Percentiles rank a stretch among this genome's conserved stretches.
These are phyloP conservation scores for Cutaneotrichosporon arboriforme DNA, from an alignment of 1,284 basidiomycete species.

Conservation along the genomic window DNA sequence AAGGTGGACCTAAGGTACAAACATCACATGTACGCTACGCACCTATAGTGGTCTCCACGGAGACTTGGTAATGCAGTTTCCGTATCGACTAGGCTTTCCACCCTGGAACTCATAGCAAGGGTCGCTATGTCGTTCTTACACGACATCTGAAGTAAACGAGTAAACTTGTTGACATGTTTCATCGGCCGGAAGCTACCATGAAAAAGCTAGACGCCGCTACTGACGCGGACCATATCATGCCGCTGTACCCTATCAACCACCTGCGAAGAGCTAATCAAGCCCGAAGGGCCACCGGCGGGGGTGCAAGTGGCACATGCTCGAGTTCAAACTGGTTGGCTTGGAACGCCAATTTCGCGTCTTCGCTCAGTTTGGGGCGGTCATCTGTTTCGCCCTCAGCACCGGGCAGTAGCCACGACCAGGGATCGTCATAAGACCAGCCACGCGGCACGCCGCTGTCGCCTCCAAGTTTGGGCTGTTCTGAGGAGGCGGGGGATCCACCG, in stretches of 20 bases:
- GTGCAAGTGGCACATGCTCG: slow-evolving; percentile 68
- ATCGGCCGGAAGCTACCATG: too few species aligned
- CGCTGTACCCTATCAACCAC: too few species aligned
- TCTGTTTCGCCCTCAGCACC: slow-evolving; percentile 11
- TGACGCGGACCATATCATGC: too few species aligned
- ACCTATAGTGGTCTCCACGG: too few species aligned
- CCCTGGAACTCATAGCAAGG: too few species aligned
- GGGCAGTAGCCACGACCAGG: slow-evolving; percentile 32
- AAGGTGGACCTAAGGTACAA: not conserved
- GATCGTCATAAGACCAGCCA: slow-evolving; percentile 41
- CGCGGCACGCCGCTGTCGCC: slow-evolving; percentile 47
- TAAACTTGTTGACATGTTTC: too few species aligned
- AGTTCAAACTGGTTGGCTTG: slow-evolving; percentile 59
- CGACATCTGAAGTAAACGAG: too few species aligned
- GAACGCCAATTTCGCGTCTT: slow-evolving; percentile 58
- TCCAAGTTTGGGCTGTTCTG: slow-evolving; percentile 14
- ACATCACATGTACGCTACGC: too few species aligned
- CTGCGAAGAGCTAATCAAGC: slow-evolving; percentile 5
- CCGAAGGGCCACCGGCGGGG: slow-evolving; percentile 61
- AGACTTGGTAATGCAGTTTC: too few species aligned
- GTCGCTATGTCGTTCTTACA: too few species aligned
- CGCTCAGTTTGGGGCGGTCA: slow-evolving; percentile 13
- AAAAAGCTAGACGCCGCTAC: too few species aligned
- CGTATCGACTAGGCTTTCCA: too few species aligned
- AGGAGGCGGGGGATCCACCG: slow-evolving; percentile 14